These are phyloP conservation scores for Citrus inodora DNA, from an alignment of 345 rosid species.

Conservation along the genomic window DNA sequence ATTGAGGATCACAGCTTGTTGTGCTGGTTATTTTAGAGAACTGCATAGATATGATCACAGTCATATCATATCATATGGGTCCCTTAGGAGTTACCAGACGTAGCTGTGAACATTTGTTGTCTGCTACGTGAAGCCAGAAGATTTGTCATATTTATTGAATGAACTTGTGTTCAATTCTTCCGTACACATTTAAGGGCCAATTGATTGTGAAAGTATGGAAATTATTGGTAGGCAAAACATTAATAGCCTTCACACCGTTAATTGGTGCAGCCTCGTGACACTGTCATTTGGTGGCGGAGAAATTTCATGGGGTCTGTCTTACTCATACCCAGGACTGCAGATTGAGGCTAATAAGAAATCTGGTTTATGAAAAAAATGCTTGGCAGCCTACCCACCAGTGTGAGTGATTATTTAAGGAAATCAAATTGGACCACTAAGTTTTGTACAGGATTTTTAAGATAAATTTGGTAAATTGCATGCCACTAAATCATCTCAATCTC, in stretches of 20 bases:
- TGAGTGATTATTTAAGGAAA: not conserved
- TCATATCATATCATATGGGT: slow-evolving; percentile 5
- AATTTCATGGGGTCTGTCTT: slow-evolving; percentile 13
- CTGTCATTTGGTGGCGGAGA: slow-evolving; percentile 18
- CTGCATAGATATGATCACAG: not conserved
- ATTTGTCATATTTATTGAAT: slow-evolving; percentile 3
- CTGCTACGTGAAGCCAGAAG: not conserved
- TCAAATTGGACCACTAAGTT: not conserved
- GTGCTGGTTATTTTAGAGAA: slow-evolving; percentile 4
- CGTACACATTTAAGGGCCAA: slow-evolving; percentile 21
- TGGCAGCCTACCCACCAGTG: not conserved
- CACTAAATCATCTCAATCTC: not conserved
- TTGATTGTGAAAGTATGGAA: slow-evolving; percentile 11
- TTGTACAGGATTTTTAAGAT: not conserved
- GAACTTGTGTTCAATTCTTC: not conserved
- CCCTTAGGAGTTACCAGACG: not conserved
- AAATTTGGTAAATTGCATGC: not conserved
- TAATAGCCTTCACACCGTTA: not conserved
- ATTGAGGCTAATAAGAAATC: slow-evolving; percentile 4
- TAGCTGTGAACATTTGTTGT: slow-evolving; percentile 12
- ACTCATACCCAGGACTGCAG: slow-evolving; percentile 3
- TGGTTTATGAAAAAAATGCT: not conserved
- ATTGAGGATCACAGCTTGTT: not conserved
- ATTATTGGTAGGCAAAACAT: slow-evolving; percentile 26
- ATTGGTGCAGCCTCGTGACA: slow-evolving; percentile 21